A percentile compares a stretch with the other conserved stretches of the same genome.
phyloP scores from a whole-genome alignment of 78 protist species.

The Cavenderia fasciculata region DNA sequence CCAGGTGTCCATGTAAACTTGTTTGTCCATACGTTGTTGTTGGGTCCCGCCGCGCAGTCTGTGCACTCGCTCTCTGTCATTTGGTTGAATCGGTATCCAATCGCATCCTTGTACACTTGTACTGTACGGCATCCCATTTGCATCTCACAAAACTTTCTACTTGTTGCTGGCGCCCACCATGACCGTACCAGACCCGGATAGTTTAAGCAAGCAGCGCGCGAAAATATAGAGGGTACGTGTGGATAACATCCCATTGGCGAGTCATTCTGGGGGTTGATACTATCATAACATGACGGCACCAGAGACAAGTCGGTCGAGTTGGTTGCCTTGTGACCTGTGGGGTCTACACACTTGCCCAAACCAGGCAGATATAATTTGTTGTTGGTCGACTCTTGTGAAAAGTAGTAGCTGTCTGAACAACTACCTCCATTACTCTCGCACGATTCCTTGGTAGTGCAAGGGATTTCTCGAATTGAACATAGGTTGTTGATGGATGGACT shows the following conservation, averaged over 20 bases:
- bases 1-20: slow-evolving; percentile 25
- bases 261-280: not conserved
- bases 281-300: too few relatives aligned
- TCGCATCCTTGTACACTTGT: not conserved
- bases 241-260: slow-evolving; percentile 39
- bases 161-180: slow-evolving; percentile 28
- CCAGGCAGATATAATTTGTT: not conserved
- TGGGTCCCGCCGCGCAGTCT: not conserved
- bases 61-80: slow-evolving; percentile 1
- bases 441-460: not conserved
- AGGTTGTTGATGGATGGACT: too few relatives aligned
- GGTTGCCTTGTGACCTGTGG: not conserved
- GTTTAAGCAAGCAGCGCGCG: not conserved
- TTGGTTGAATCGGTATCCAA: not conserved
- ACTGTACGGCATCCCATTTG: not conserved
- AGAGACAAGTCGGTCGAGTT: too few relatives aligned
- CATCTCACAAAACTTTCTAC: not conserved
- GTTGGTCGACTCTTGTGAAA: not conserved
- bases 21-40: not conserved
- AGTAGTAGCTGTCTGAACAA: slow-evolving; percentile 17
- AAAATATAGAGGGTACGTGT: too few relatives aligned
- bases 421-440: slow-evolving; percentile 1
- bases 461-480: not conserved
- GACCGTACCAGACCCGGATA: too few relatives aligned
- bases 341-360: slow-evolving; percentile 31